phyloP scores from a whole-genome alignment of 2,329 filamentous ascomycete species.

The Zymoseptoria brevis region DNA sequence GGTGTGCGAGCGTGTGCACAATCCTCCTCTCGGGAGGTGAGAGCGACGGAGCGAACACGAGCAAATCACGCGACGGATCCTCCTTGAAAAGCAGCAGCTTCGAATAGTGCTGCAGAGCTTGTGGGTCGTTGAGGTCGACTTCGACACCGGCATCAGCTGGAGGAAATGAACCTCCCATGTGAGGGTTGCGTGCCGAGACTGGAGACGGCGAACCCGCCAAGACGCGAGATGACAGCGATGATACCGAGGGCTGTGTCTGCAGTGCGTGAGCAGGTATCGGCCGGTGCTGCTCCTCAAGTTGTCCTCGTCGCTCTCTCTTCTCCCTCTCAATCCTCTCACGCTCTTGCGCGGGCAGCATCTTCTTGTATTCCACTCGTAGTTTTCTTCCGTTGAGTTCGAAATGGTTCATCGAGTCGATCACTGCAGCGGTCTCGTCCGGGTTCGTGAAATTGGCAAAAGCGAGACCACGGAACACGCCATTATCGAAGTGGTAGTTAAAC shows the following conservation, averaged over 20 bases:
- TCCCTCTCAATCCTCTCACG: slow-evolving; percentile 93
- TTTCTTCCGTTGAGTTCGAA: slow-evolving; percentile 93
- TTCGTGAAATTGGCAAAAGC: slow-evolving; percentile 98
- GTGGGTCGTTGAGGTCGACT: slow-evolving; percentile 84
- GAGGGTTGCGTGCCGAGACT: slow-evolving; percentile 50
- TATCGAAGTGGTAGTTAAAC: slow-evolving; percentile 98
- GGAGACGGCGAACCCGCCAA: slow-evolving; percentile 59
- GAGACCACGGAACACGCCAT: slow-evolving; percentile 83
- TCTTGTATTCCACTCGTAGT: slow-evolving; percentile 96
- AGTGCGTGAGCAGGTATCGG: slow-evolving; percentile 57
- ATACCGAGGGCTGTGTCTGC: slow-evolving; percentile 79
- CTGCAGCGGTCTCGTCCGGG: slow-evolving; percentile 81
- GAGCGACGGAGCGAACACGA: slow-evolving; percentile 75
- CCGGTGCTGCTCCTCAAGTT: slow-evolving; percentile 94
- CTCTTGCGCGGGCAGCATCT: slow-evolving; percentile 93
- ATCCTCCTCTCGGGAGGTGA: slow-evolving; percentile 77
- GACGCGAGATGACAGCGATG: slow-evolving; percentile 57
- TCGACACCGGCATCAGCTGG: slow-evolving; percentile 40
- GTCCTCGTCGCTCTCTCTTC: slow-evolving; percentile 90
- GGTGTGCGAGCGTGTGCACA: slow-evolving; percentile 89
- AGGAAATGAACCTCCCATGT: slow-evolving; percentile 27
- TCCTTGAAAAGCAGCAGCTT: slow-evolving; percentile 85
- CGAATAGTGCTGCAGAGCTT: slow-evolving; percentile 80
- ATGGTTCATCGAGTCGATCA: slow-evolving; percentile 91
- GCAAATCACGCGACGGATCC: slow-evolving; percentile 65